Evolutionary conservation across 2,329 filamentous ascomycete species (phyloP).

Genomic region (Dactylellina cionopaga): DNA sequence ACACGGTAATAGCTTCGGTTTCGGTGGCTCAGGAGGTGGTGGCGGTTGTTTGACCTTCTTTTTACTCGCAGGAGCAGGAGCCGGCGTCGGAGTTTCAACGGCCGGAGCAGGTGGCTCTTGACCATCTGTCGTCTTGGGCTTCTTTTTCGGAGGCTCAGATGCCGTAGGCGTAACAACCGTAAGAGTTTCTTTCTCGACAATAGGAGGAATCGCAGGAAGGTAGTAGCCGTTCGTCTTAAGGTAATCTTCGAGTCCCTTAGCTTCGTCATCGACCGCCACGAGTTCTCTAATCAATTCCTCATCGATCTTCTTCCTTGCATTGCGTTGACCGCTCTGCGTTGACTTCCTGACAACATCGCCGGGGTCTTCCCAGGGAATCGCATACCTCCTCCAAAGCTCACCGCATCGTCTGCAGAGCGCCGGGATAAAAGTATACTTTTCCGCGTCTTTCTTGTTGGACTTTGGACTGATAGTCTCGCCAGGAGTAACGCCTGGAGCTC

Average conservation of each 20-base stretch:
- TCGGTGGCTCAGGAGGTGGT: conserved; percentile 78
- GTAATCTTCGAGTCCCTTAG: conserved; percentile 43
- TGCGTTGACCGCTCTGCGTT: conserved; percentile 78
- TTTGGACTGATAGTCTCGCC: conserved; percentile 76
- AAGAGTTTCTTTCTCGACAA: conserved; percentile 56
- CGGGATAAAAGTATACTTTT: conserved; percentile 73
- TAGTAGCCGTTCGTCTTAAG: conserved; percentile 19
- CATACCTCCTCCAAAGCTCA: conserved; percentile 93
- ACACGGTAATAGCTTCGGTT: conserved; percentile 81
- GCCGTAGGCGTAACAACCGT: conserved; percentile 48
- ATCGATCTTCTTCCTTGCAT: conserved; percentile 88
- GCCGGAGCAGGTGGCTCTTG: conserved; percentile 62
- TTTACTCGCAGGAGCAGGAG: conserved; percentile 61
- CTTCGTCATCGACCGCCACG: conserved; percentile 70
- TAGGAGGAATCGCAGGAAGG: conserved; percentile 56
- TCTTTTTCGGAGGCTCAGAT: conserved; percentile 72
- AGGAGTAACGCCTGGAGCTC: conserved; percentile 80
- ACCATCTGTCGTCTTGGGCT: conserved; percentile 65
- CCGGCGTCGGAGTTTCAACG: conserved; percentile 60
- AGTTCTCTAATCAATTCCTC: conserved; percentile 86
- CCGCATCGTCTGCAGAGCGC: conserved; percentile 91
- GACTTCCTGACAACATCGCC: conserved; percentile 93
- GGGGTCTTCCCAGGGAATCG: conserved; percentile 91
- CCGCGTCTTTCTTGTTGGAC: conserved; percentile 74
- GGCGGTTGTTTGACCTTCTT: conserved; percentile 67